Evolutionary conservation across 805 yeast species (phyloP).

Genomic region (Yarrowia sp.): DNA sequence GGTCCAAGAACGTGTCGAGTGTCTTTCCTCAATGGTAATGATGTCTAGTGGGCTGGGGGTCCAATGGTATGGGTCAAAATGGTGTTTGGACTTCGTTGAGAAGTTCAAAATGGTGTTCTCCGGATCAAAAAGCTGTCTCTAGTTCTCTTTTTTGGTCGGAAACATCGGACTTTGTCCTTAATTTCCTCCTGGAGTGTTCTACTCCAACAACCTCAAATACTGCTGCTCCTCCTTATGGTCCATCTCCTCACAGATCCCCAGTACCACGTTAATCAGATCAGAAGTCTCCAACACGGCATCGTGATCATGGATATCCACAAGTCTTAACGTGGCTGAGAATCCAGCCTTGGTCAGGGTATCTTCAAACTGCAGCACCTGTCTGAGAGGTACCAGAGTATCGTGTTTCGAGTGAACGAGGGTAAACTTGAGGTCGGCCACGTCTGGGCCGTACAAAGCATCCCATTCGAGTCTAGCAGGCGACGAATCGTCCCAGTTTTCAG

Average conservation of each 20-base stretch:
- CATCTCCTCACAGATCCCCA: slow-evolving; percentile 37
- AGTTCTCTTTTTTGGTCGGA: too few species aligned
- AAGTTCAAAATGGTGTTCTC: too few species aligned
- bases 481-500: slow-evolving; percentile 39
- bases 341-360: slow-evolving; percentile 40
- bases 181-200: not conserved
- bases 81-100: too few species aligned
- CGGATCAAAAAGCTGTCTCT: too few species aligned
- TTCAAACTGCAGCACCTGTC: slow-evolving; percentile 40
- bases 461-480: slow-evolving; percentile 40
- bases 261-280: slow-evolving; percentile 35
- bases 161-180: not conserved
- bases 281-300: slow-evolving; percentile 41
- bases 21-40: too few species aligned
- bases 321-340: slow-evolving; percentile 20
- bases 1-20: too few species aligned
- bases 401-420: slow-evolving; percentile 40
- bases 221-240: slow-evolving; percentile 38
- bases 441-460: slow-evolving; percentile 39
- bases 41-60: too few species aligned
- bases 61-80: too few species aligned
- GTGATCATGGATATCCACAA: slow-evolving; percentile 40
- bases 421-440: slow-evolving; percentile 32
- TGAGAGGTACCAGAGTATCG: slow-evolving; percentile 39
- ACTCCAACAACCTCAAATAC: slow-evolving; percentile 17